Evolutionary conservation across 1,139 yeast genomes (phyloP), one percentile per base, ranked within the genome.

Genomic region (Diutina rugosa): DNA sequence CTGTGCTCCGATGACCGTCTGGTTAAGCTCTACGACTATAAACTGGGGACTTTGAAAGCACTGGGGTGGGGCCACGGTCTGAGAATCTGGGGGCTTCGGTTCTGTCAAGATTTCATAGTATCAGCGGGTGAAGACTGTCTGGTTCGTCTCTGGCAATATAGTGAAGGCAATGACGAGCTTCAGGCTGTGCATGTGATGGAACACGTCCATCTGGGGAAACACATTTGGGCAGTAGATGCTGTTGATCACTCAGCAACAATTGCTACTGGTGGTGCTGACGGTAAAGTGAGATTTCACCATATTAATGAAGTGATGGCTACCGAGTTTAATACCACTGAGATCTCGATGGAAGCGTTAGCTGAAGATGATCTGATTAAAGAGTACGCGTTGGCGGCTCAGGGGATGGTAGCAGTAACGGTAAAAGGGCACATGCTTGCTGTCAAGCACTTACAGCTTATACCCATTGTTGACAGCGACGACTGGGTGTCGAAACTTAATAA

Each of bases 41-140:
- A 65, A 6, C 64, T 76, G 1, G 93, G 95, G 0, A 62, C 71
- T 7, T 70, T 84, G 41, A 61, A 87, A 46, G 86, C 93, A 1
- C 80, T 84, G 47, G 98, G 97, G 0, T 93, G 98, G 97, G 98
- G 98, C 16, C 99, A 93, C 67, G 86, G 88, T 3, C 91, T 98
- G 0, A 79, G 99, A 65, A 90, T 93, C 51, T 93, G 99, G 99
- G 80, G 80, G 51, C 73, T 93, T 56, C 76, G 76, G 52, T 90
- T 90, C 67, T 79, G 74, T 59, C 61, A 62, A 3, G 68, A 69
- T n/a, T 60, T 67, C 7, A 66, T 70, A 49, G 52, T 79, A 61
- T 86, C 95, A 69, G 82, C 84, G 14, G 90, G 97, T 9, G 99
- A 93, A 67, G 99, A 93, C 68, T 82, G 95, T 63, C 85, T 96